A percentile compares a stretch with the other conserved stretches of the same genome.
Evolutionary conservation across 371 early-diverging fungal species (phyloP).

Genomic region (Mucor racemosus): DNA sequence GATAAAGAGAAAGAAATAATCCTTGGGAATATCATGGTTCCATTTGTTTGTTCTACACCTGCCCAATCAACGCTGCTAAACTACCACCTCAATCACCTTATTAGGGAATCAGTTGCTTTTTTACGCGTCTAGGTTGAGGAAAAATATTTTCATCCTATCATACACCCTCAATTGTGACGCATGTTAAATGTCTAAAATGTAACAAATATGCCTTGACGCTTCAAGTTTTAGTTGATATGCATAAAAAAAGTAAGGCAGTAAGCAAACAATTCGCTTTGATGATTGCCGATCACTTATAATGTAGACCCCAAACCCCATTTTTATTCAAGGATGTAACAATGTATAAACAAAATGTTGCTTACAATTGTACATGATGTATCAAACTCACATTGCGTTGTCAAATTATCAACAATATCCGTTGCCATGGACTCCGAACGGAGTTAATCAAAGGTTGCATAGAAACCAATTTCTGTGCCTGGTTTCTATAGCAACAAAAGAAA

Average conservation of each 20-base stretch:
- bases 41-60: neutral
- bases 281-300: neutral
- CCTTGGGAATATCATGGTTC: slow-evolving; percentile 12
- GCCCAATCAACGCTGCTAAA: neutral
- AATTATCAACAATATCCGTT: neutral
- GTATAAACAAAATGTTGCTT: neutral
- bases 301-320: neutral
- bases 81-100: neutral
- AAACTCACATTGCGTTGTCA: neutral
- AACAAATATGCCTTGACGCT: no score
- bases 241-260: neutral
- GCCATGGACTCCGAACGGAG: neutral
- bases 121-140: slow-evolving; percentile 11
- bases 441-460: neutral
- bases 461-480: neutral
- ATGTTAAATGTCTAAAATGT: neutral
- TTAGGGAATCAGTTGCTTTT: slow-evolving; percentile 7
- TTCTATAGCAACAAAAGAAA: neutral
- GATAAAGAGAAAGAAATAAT: neutral
- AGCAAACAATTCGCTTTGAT: neutral
- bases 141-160: slow-evolving; percentile 3
- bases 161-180: neutral
- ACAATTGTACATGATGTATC: neutral
- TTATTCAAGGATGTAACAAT: neutral
- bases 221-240: no score